These are phyloP conservation scores for Rasamsonia emersonii DNA, from an alignment of 2,329 filamentous ascomycete genomes.

Conservation along the genomic window DNA sequence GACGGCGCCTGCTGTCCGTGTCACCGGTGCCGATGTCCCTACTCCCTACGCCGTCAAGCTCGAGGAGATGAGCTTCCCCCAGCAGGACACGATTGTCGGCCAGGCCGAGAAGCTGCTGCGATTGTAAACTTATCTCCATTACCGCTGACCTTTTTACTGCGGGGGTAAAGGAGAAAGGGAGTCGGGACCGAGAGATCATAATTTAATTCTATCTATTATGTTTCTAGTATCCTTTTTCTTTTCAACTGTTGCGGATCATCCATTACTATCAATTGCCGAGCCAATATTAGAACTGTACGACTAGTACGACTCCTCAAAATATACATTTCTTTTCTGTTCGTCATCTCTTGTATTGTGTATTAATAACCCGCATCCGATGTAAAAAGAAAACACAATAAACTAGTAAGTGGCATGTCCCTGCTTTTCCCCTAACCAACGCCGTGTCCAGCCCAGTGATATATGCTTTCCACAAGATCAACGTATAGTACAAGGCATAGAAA, in stretches of 20 bases:
- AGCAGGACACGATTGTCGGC: constrained; percentile 75
- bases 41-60: constrained; percentile 90
- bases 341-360: too few species aligned
- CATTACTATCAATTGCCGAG: constrained; percentile 13
- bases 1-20: constrained; percentile 81
- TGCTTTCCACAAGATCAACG: too few species aligned
- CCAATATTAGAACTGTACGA: constrained; percentile 13
- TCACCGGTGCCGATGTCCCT: constrained; percentile 94
- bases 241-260: constrained; percentile 16
- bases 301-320: too few species aligned
- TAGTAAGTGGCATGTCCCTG: too few species aligned
- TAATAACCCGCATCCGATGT: too few species aligned
- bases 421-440: not conserved
- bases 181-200: constrained; percentile 11
- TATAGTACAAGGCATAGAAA: not conserved
- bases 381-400: too few species aligned
- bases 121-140: constrained; percentile 44
- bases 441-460: not conserved
- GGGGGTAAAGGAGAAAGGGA: too few species aligned
- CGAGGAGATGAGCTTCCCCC: constrained; percentile 93
- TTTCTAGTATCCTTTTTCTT: constrained; percentile 29
- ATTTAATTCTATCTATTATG: constrained; percentile 23
- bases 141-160: too few species aligned
- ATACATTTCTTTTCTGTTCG: too few species aligned
- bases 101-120: constrained; percentile 84